Evolutionary conservation across 352 stramenopile species (phyloP).

Genomic region (Phytophthora hybrid): DNA sequence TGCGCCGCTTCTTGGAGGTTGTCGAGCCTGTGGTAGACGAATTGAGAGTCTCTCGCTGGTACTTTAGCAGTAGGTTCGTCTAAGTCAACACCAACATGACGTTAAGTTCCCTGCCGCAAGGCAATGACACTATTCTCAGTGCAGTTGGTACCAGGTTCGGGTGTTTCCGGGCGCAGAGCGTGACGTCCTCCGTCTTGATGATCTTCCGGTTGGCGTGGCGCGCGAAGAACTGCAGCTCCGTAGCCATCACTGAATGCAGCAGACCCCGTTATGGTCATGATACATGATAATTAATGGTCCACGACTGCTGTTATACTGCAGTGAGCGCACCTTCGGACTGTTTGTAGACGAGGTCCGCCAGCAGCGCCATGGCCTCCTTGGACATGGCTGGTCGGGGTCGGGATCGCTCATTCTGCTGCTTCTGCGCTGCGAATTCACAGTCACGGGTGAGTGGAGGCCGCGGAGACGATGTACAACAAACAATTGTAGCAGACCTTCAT

Average conservation of each 20-base stretch:
- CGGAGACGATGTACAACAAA: neutral
- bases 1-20: slow-evolving; percentile 43
- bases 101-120: neutral
- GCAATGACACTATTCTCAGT: neutral
- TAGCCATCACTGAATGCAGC: slow-evolving; percentile 61
- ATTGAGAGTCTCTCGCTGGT: slow-evolving; percentile 57
- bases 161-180: slow-evolving; percentile 73
- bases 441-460: neutral
- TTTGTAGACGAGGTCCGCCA: slow-evolving; percentile 75
- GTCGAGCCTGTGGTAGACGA: slow-evolving; percentile 14
- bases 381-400: slow-evolving; percentile 59
- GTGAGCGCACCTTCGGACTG: slow-evolving; percentile 59
- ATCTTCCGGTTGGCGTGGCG: slow-evolving; percentile 75
- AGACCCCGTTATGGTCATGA: neutral
- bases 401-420: slow-evolving; percentile 58
- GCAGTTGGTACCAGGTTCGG: slow-evolving; percentile 48
- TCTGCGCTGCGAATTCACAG: slow-evolving; percentile 45
- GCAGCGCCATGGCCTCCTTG: slow-evolving; percentile 69
- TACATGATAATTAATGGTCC: neutral
- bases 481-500: slow-evolving; percentile 44
- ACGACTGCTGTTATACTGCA: neutral
- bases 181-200: slow-evolving; percentile 79
- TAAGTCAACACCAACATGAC: slow-evolving; percentile 22
- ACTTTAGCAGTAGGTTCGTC: slow-evolving; percentile 66
- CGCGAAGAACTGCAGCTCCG: slow-evolving; percentile 80